phyloP scores from a whole-genome alignment of 2,329 filamentous ascomycete genomes.

The Claviceps maximensis region DNA sequence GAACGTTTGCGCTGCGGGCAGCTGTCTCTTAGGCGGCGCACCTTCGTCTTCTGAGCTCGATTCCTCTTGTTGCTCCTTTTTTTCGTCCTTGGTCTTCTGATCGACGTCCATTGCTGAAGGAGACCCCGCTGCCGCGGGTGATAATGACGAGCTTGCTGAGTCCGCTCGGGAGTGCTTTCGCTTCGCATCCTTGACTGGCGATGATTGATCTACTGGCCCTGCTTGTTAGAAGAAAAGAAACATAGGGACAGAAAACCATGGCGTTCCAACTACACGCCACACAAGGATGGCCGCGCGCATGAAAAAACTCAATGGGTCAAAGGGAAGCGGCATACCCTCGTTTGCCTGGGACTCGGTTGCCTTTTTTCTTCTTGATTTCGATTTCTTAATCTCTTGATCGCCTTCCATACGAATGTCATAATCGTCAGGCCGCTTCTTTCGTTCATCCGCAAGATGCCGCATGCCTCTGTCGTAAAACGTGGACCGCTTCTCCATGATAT shows the following conservation, averaged over 20 bases:
- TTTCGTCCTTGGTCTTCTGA: slow-evolving; percentile 32
- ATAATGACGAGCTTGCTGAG: slow-evolving; percentile 47
- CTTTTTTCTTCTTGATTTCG: slow-evolving; percentile 70
- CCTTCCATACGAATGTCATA: slow-evolving; percentile 33
- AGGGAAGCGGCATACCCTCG: slow-evolving; percentile 3
- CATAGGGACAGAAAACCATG: not conserved
- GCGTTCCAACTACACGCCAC: not conserved
- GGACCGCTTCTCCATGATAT: slow-evolving; percentile 53
- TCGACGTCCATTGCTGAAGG: slow-evolving; percentile 47
- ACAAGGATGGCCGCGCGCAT: not conserved
- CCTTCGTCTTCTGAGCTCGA: slow-evolving; percentile 46
- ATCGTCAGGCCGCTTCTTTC: slow-evolving; percentile 49
- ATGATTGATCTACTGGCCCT: slow-evolving; percentile 33
- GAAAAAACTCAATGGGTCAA: not conserved
- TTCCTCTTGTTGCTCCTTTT: slow-evolving; percentile 29
- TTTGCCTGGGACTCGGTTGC: slow-evolving; percentile 42
- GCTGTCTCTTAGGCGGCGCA: slow-evolving; percentile 46
- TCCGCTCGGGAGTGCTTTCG: slow-evolving; percentile 39
- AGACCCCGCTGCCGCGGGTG: slow-evolving; percentile 37
- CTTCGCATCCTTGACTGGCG: slow-evolving; percentile 39
- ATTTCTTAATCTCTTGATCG: slow-evolving; percentile 40
- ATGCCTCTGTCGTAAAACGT: slow-evolving; percentile 60
- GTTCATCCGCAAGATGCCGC: slow-evolving; percentile 51
- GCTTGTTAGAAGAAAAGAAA: not conserved
- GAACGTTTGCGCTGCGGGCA: slow-evolving; percentile 75